Base-by-base conservation (phyloP, 345 rosid genomes). In the Boechera stricta region DNA sequence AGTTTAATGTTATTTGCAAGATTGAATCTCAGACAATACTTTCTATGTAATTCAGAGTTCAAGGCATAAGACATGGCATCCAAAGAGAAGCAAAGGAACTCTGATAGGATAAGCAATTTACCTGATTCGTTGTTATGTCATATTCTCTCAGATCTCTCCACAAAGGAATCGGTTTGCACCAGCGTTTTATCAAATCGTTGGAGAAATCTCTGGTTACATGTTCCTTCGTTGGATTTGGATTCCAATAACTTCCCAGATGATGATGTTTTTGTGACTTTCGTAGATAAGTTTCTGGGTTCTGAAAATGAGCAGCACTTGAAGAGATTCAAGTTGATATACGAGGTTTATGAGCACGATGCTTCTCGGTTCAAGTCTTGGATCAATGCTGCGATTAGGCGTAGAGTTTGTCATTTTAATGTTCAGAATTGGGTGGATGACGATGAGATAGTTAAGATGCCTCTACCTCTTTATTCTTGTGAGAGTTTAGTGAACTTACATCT, bases 341-440 rank as follows among this genome's bases (percentile, higher is more conserved):
- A 61, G 33, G 44, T 73, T 5, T 4, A 53, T 28, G 60, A 51
- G 42, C 74, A 67, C 18, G 38, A 68, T 53, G 59, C 8, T 42
- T 44, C 74, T 52, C 82, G 78, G 36, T 79, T 79, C 71, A 28
- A 38, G 53, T 67, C 74, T 47, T 79, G 75, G 71, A 73, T 68
- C 28, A 5, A 61, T 60, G 63, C 41, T 12, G 78, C 36, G 13
- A 9, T 45, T 60, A 61, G 16, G 69, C 60, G 78, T 33, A 67
- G 48, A 21, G 16, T 73, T 45, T 29, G 32, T 15, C 55, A 60
- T 68, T 39, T 79, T 21, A 6, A 42, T 52, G 13, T 78, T 33
- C 68, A 33, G 5, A 66, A 1, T 32, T 58, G 48, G 18, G 42
- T 67, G 3, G 55, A 57, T 59, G 51, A 59, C 7, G 51, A 49